A percentile compares a stretch with the other conserved stretches of the same genome.
Evolutionary conservation across 2,329 filamentous ascomycete species (phyloP).

Genomic region (Rhynchosporium secalis): DNA sequence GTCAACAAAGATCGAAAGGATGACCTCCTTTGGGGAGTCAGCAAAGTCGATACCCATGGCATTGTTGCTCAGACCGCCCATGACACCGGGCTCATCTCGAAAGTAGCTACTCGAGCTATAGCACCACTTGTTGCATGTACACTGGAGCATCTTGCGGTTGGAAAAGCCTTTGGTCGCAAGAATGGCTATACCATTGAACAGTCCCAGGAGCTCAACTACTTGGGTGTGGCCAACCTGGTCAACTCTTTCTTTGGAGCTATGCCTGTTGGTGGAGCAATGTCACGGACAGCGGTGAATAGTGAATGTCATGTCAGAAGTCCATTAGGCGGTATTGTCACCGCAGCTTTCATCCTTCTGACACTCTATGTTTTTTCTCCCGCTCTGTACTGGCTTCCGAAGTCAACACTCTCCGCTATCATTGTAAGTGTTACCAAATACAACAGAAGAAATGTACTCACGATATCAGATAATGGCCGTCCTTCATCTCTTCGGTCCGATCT

Average conservation of each 20-base stretch:
- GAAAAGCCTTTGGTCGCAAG: constrained; percentile 60
- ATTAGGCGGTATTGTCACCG: constrained; percentile 59
- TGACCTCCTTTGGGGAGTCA: constrained; percentile 54
- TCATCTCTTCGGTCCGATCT: constrained; percentile 59
- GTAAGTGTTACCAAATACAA: constrained; percentile 8
- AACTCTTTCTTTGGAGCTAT: constrained; percentile 66
- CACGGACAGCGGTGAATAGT: constrained; percentile 66
- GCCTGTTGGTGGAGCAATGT: constrained; percentile 66
- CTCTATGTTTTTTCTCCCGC: constrained; percentile 62
- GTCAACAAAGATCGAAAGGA: constrained; percentile 52
- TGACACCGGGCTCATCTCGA: constrained; percentile 49
- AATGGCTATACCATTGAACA: constrained; percentile 65
- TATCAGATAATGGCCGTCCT: constrained; percentile 59
- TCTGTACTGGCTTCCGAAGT: constrained; percentile 67
- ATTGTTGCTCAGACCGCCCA: constrained; percentile 53
- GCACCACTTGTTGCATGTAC: constrained; percentile 39
- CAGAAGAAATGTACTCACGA: background rate
- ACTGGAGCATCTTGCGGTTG: constrained; percentile 65
- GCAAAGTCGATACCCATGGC: constrained; percentile 56
- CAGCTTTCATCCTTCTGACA: constrained; percentile 60
- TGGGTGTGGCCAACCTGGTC: constrained; percentile 62
- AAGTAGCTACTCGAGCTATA: constrained; percentile 55
- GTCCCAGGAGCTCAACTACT: constrained; percentile 64
- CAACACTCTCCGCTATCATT: constrained; percentile 64
- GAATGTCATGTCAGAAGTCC: constrained; percentile 63